phyloP scores from a whole-genome alignment of 768 basidiomycete genomes.

The Lepiota venenata region DNA sequence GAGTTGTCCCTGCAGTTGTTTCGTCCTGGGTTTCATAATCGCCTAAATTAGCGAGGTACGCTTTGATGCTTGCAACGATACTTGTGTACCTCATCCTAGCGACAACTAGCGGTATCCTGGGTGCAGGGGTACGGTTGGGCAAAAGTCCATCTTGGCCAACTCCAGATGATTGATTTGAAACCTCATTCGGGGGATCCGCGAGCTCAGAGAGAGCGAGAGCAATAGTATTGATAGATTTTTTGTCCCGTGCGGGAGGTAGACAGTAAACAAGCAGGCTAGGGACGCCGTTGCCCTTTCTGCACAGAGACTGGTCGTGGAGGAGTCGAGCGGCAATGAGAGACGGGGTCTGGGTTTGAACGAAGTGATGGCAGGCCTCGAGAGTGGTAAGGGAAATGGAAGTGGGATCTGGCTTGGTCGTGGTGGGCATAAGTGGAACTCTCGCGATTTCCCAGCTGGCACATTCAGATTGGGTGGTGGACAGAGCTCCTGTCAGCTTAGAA shows the following conservation, averaged over 20 bases:
- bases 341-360: conserved; percentile 18
- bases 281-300: conserved; percentile 14
- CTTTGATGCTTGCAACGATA: conserved; percentile 20
- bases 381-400: not conserved
- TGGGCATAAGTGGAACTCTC: too few relatives aligned
- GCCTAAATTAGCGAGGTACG: conserved; percentile 13
- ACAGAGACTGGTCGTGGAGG: conserved; percentile 19
- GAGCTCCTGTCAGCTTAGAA: too few relatives aligned
- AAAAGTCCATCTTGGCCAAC: too few relatives aligned
- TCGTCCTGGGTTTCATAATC: conserved; percentile 15
- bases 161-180: too few relatives aligned
- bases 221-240: conserved; percentile 10
- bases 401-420: too few relatives aligned
- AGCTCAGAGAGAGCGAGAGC: conserved; percentile 16
- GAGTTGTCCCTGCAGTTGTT: not conserved
- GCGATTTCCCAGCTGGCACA: too few relatives aligned
- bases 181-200: not conserved
- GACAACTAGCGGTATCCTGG: conserved; percentile 18
- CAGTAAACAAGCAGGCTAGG: conserved; percentile 20
- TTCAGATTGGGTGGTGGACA: too few relatives aligned
- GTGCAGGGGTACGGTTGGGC: not conserved
- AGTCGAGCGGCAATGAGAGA: conserved; percentile 19
- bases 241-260: conserved; percentile 18
- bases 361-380: conserved; percentile 17
- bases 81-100: conserved; percentile 21